These are phyloP conservation scores for Colletotrichum destructivum DNA, from an alignment of 2,329 filamentous ascomycete genomes.

Conservation along the genomic window DNA sequence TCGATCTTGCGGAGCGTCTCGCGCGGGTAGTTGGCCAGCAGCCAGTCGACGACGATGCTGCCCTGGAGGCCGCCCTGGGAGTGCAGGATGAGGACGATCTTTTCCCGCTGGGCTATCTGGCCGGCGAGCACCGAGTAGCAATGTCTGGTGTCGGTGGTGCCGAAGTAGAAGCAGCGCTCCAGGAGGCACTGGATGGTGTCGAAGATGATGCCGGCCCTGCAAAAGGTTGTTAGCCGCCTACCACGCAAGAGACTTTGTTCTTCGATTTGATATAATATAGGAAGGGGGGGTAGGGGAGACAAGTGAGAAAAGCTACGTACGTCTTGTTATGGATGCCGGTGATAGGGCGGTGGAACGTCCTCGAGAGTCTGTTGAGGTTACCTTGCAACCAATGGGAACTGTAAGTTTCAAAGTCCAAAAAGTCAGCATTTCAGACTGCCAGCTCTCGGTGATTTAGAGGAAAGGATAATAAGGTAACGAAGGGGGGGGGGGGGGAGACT, in stretches of 20 bases:
- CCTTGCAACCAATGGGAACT: conserved; percentile 74
- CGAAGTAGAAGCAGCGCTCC: conserved; percentile 81
- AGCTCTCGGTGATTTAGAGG: not conserved
- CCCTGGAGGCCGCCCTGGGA: conserved; percentile 85
- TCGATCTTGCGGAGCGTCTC: conserved; percentile 78
- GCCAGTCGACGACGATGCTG: conserved; percentile 81
- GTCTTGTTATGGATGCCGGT: conserved; percentile 84
- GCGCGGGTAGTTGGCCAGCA: conserved; percentile 79
- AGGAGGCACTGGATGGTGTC: conserved; percentile 84
- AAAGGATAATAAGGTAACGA: too few species aligned
- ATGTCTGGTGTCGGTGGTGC: conserved; percentile 76
- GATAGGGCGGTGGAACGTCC: conserved; percentile 80
- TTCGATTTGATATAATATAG: too few species aligned
- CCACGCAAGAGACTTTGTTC: too few species aligned
- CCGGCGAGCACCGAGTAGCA: conserved; percentile 76
- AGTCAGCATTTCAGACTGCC: too few species aligned
- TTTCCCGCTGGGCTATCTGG: conserved; percentile 65
- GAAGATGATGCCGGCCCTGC: conserved; percentile 81
- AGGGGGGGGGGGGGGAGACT: too few species aligned
- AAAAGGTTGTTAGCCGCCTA: too few species aligned
- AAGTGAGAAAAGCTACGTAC: conserved; percentile 1
- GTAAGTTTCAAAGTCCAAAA: too few species aligned
- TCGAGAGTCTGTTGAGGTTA: conserved; percentile 79
- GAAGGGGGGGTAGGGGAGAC: too few species aligned
- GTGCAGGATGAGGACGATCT: conserved; percentile 80